Base-by-base conservation (phyloP, 2,329 filamentous ascomycete species). In the Myriosclerotinia scirpicola region DNA sequence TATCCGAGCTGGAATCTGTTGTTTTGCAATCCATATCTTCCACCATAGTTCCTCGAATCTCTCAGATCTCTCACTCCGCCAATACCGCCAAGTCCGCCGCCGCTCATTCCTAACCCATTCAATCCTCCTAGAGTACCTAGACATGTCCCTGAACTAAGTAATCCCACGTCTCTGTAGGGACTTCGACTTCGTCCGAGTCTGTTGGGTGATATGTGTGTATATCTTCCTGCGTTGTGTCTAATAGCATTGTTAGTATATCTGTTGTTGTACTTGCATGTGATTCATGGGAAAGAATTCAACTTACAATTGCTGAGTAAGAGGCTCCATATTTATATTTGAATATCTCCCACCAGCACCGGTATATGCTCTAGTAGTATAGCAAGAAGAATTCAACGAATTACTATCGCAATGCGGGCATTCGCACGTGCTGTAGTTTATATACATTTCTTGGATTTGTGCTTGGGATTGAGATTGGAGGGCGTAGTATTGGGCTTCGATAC, bases 391-490 rank as follows among this genome's bases (percentile, higher is more conserved):
- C 1, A 22, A 50, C 2, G 30, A 34, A 26, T 9, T 34, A 12
- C 44, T 38, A 11, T 65, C 64, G n/a, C 64, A 65, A 60, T 65
- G 64, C 34, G 64, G 64, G 20, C 64, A 65, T 59, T 65, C 64
- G 46, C 64, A 65, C 15, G 46, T 61, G 20, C 22, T 20, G 46
- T 60, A 61, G 17, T 61, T 50, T 14, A 50, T 26, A 14, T 50
- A 65, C 17, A 50, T 54, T 46, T 65, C 64, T 42, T 52, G 46
- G 5, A 54, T 22, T 36, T 61, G 58, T 5, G 58, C 34, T 17
- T 61, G 58, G 5, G 58, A 22, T 20, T 61, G 55, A 5, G 55
- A 44, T 8, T 58, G 44, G 7, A 61, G 34, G 34, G 58, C 34
- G 17, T 48, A 59, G 38, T 53, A 65, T 26, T 61, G 64, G 15